Conservation (phyloP, 1,284 basidiomycete genomes). For the Cystobasidium pallidum region DNA sequence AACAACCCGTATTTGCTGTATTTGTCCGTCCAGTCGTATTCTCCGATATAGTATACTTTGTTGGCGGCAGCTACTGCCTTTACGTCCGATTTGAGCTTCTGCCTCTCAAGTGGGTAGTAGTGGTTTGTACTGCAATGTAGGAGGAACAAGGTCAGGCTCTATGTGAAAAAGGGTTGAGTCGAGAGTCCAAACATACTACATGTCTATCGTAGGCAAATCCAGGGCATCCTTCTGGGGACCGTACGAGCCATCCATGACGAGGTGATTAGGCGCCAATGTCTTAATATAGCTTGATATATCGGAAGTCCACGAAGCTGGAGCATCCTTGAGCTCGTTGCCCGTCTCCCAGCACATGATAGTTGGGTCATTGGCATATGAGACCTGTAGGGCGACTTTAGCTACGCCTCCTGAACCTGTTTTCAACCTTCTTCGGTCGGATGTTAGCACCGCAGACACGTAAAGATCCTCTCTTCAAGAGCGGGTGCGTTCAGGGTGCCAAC, state of each 20-base stretch:
- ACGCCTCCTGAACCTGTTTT: neutral
- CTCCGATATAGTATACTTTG: constrained; percentile 49
- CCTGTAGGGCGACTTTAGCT: constrained; percentile 22
- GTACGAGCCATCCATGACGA: constrained; percentile 52
- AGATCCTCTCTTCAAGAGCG: no score
- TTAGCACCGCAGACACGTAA: no score
- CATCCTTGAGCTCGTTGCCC: constrained; percentile 57
- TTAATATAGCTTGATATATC: constrained; percentile 55
- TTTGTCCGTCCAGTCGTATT: constrained; percentile 52
- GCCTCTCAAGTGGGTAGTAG: constrained; percentile 48
- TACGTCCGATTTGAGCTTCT: constrained; percentile 17
- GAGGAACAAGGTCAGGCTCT: neutral
- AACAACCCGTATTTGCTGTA: constrained; percentile 47
- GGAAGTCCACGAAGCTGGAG: constrained; percentile 56
- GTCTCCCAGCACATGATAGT: constrained; percentile 56
- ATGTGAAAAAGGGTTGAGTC: neutral
- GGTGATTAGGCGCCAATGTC: constrained; percentile 55
- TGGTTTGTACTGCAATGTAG: constrained; percentile 50
- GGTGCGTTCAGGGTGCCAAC: no score
- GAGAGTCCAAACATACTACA: constrained; percentile 40
- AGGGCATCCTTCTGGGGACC: constrained; percentile 48
- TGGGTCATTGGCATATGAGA: constrained; percentile 48
- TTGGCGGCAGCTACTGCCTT: neutral
- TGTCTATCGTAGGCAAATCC: constrained; percentile 44
- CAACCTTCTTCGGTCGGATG: no score